Base-by-base conservation (phyloP, 192 early-diverging fungal genomes). In the Gaertneriomyces sp. region DNA sequence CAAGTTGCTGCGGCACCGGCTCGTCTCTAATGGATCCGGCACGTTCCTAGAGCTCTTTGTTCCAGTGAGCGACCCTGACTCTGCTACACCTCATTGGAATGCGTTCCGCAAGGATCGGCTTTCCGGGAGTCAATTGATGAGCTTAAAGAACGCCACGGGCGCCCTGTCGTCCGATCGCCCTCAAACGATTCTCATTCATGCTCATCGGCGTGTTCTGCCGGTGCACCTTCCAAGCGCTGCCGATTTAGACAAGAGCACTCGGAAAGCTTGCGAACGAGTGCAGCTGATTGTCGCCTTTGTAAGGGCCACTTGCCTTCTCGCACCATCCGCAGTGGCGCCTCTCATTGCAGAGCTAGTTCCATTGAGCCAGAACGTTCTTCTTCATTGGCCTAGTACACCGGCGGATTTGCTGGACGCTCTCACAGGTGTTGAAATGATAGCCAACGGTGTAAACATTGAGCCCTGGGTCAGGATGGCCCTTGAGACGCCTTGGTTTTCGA, bases 51-150 rank as follows among this genome's bases (percentile, higher is more conserved):
- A 55, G 54, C 54, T 55, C 16, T 55, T 55, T 33, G 25, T 55
- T 33, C 54, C 54, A 14, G 10, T 33, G n/a, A 25, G n/a, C 12
- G 4, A 55, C 14, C 16, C 14, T 1, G 54, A 55, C 14, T 11
- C 14, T 1, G 0, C 10, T 12, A 25, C 10, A 2, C n/a, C 20
- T 33, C 54, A 55, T 11, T 55, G 54, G 54, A 14, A 55, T 19
- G 54, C 25, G 16, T 11, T 55, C 10, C 54, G 54, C 10, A 55
- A 55, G 25, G 54, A 55, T 33, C 54, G 54, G n/a, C 25, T 55
- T 2, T 19, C 25, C 10, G 54, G 54, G 54, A 55, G 54, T 33
- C 54, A 25, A 11, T 33, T 55, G 54, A 55, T 55, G 54, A 17
- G n/a, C n/a, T 33, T 55, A 2, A 14, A 33, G 2, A 55, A 55